phyloP scores from a whole-genome alignment of 2,329 filamentous ascomycete species.

The Fusarium chuoi region DNA sequence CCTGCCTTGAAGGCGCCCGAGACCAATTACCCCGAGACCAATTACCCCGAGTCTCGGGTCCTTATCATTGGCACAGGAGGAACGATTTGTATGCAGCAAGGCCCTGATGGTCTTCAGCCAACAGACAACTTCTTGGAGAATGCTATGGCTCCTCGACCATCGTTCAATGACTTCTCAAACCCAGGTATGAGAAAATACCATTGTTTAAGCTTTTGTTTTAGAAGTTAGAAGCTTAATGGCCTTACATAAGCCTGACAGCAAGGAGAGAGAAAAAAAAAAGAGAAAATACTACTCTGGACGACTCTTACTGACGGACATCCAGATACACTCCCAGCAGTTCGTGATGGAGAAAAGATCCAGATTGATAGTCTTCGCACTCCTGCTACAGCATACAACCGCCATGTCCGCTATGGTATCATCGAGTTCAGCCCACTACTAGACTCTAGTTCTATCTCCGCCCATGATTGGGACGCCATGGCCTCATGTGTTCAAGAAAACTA shows the following conservation, averaged over 20 bases:
- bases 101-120: slow-evolving; percentile 81
- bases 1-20: slow-evolving; percentile 26
- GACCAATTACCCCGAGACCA: slow-evolving; percentile 66
- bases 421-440: slow-evolving; percentile 89
- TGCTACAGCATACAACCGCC: slow-evolving; percentile 79
- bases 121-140: slow-evolving; percentile 82
- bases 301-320: neutral
- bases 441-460: slow-evolving; percentile 88
- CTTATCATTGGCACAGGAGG: slow-evolving; percentile 92
- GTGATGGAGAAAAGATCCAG: slow-evolving; percentile 58
- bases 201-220: too few species aligned
- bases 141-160: slow-evolving; percentile 82
- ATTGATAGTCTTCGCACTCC: slow-evolving; percentile 83
- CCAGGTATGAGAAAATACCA: slow-evolving; percentile 38
- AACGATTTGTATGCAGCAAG: slow-evolving; percentile 91
- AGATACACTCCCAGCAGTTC: slow-evolving; percentile 63
- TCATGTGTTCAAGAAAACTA: slow-evolving; percentile 85
- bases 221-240: too few species aligned
- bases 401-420: slow-evolving; percentile 83
- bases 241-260: too few species aligned
- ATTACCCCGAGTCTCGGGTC: slow-evolving; percentile 78
- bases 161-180: slow-evolving; percentile 77
- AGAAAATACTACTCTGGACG: neutral
- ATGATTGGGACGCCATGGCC: slow-evolving; percentile 88
- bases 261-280: too few species aligned